Base-by-base conservation (phyloP, 345 rosid genomes). In the sweet orange (Citrus sinensis) region DNA sequence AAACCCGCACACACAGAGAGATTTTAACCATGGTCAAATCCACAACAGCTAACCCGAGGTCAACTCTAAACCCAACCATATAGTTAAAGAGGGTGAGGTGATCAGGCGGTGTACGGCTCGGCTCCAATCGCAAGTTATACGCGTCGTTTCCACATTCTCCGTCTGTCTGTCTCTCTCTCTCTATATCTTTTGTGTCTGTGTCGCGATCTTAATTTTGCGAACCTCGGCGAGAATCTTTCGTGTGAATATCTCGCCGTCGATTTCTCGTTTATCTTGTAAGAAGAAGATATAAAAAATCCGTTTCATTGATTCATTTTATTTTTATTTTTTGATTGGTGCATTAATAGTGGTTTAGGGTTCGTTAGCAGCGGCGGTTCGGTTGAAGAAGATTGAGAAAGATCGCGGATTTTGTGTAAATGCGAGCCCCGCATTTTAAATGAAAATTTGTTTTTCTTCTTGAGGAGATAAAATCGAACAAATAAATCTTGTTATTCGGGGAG, bases 91-190 rank as follows among this genome's bases (percentile, higher is more conserved):
- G 4, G 32, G 29, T n/a, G 76, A 22, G 66, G 49, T 27, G 24
- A 46, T 25, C 67, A 54, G 65, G 35, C 80, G 79, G 80, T 63
- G 85, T 82, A 60, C 85, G 87, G 84, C 74, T 49, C 17, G 5
- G 51, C 17, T 46, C 17, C 71, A 20, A 75, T 42, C 37, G 0
- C 65, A 29, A 8, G 9, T 7, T 7, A 34, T 30, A 60, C 79
- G 60, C 75, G 78, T 79, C 74, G 55, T 51, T 73, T 25, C 22
- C 74, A 51, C 67, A 78, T 78, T 72, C 70, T 46, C 80, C 9
- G 10, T 59, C 71, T 51, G 55, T 37, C 49, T 42, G 4, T 42
- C 49, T 10, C 13, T 42, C 51, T 30, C 67, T 25, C 9, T 42
- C 35, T 16, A 17, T 22, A 6, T 32, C 13, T 60, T 39, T 32